phyloP scores from a whole-genome alignment of 176 grass and related monocot genomes.

The Dendrocalamus sinicus region DNA sequence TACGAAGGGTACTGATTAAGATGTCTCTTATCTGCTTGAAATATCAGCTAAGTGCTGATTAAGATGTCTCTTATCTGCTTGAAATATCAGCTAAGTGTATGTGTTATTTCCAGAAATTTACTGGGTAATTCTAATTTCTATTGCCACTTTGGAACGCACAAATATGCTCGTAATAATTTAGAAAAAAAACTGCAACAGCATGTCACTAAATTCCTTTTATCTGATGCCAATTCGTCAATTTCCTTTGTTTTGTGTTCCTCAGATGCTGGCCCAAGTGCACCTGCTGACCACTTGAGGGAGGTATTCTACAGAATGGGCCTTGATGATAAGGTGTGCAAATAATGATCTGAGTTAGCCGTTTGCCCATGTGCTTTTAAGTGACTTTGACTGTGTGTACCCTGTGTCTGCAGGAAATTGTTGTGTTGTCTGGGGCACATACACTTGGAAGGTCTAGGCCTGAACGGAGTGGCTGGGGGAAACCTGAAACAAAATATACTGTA shows the following conservation, averaged over 20 bases:
- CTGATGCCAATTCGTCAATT: slow-evolving; percentile 22
- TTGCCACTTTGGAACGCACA: background rate
- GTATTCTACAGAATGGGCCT: slow-evolving; percentile 99
- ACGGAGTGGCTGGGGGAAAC: slow-evolving; percentile 96
- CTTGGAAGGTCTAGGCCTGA: slow-evolving; percentile 91
- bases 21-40: slow-evolving; percentile 3
- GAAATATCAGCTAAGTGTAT: background rate
- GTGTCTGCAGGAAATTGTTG: slow-evolving; percentile 86
- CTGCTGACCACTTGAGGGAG: slow-evolving; percentile 85
- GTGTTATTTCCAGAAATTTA: slow-evolving; percentile 25
- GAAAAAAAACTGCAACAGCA: background rate
- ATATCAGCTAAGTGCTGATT: background rate
- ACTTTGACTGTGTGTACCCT: slow-evolving; percentile 37
- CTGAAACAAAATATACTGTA: slow-evolving; percentile 97
- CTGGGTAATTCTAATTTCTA: background rate
- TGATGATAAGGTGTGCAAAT: slow-evolving; percentile 78
- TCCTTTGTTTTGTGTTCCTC: slow-evolving; percentile 21
- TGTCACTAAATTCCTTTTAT: slow-evolving; percentile 10
- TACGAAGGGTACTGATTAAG: background rate
- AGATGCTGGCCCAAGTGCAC: slow-evolving; percentile 88
- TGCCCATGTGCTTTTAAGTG: slow-evolving; percentile 1
- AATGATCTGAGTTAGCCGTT: background rate
- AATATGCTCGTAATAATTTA: background rate
- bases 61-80: slow-evolving; percentile 6
- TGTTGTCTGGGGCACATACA: slow-evolving; percentile 95